A percentile compares a stretch with the other conserved stretches of the same genome.
phyloP scores from a whole-genome alignment of 202 grass and related monocot species.

The Panicum hallii region DNA sequence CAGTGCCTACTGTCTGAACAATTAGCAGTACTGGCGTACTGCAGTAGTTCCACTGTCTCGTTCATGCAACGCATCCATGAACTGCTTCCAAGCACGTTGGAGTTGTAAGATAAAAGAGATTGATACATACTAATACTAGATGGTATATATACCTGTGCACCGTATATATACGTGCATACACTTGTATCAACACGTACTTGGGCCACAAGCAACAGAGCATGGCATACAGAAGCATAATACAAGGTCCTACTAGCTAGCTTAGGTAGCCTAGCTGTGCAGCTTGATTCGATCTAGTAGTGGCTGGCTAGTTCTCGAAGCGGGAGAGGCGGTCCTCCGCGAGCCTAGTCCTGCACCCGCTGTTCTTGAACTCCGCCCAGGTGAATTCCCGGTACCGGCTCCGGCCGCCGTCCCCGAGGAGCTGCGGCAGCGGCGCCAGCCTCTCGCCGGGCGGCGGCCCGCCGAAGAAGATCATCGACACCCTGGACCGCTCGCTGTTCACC shows the following conservation, averaged over 20 bases:
- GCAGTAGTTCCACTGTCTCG: neutral
- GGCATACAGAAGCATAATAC: neutral
- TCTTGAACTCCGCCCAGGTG: constrained; percentile 96
- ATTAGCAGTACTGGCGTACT: neutral
- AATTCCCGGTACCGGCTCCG: constrained; percentile 87
- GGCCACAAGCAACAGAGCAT: neutral
- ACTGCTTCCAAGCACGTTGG: neutral
- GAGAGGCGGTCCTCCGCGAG: constrained; percentile 73
- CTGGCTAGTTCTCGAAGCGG: constrained; percentile 66
- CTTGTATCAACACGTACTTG: neutral
- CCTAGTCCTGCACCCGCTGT: constrained; percentile 54
- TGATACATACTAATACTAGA: neutral
- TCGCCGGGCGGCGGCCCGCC: constrained; percentile 63
- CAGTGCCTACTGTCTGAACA: neutral
- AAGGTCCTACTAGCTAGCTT: neutral
- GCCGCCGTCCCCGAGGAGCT: constrained; percentile 60
- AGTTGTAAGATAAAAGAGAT: neutral
- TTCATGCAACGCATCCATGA: neutral
- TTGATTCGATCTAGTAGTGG: no score
- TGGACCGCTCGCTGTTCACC: constrained; percentile 66
- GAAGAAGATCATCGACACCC: constrained; percentile 89
- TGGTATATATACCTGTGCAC: neutral
- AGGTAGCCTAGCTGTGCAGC: neutral
- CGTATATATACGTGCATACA: neutral
- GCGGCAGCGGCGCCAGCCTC: constrained; percentile 68